phyloP scores from a whole-genome alignment of 495 filamentous ascomycete genomes.

The Pseudoneurospora amorphoporcata region DNA sequence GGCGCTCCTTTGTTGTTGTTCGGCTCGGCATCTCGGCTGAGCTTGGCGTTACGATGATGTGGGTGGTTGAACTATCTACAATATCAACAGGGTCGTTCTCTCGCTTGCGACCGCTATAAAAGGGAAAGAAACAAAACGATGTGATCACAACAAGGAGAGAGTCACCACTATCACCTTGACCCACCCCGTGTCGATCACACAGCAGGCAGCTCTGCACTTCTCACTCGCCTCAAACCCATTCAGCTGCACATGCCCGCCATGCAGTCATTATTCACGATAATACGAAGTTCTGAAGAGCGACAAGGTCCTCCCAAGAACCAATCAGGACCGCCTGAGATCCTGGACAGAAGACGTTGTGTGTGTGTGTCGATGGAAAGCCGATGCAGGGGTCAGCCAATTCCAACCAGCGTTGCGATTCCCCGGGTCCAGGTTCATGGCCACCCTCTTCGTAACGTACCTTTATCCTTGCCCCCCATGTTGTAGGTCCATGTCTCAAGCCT shows the following conservation, averaged over 20 bases:
- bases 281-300: background rate
- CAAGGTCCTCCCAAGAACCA: background rate
- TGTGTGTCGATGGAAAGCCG: background rate
- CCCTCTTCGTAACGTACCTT: background rate
- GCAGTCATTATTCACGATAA: background rate
- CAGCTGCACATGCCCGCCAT: background rate
- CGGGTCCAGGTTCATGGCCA: background rate
- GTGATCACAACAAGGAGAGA: background rate
- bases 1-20: background rate
- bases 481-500: background rate
- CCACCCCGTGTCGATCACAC: background rate
- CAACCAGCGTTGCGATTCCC: background rate
- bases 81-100: background rate
- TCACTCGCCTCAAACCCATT: background rate
- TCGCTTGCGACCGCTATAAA: background rate
- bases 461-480: background rate
- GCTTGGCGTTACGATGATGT: background rate
- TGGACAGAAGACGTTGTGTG: background rate
- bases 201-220: background rate
- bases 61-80: background rate
- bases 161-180: background rate
- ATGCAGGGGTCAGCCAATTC: background rate
- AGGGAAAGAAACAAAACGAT: too few relatives aligned
- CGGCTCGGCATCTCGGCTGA: background rate
- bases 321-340: background rate